Evolutionary conservation across 2,329 filamentous ascomycete species (phyloP).

Genomic region (Chaetomium strumarium): DNA sequence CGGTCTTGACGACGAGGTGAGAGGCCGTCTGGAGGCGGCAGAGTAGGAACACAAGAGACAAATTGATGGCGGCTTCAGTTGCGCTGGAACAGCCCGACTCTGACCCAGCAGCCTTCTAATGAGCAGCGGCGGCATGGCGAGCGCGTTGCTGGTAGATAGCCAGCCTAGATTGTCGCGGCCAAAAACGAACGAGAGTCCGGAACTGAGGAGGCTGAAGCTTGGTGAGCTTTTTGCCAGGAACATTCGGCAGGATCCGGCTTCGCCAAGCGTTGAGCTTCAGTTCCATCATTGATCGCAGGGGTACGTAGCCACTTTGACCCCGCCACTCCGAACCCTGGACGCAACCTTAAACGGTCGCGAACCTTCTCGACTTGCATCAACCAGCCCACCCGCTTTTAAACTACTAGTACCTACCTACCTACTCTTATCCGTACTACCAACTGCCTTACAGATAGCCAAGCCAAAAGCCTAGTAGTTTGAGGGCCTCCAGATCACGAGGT

Average conservation of each 20-base stretch:
- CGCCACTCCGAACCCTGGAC: not conserved
- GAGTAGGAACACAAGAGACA: constrained; percentile 31
- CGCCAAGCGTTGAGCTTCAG: not conserved
- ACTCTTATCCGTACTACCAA: no score
- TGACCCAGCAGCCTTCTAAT: constrained; percentile 24
- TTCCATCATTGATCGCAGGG: constrained; percentile 2
- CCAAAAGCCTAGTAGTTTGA: not conserved
- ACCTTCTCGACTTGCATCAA: not conserved
- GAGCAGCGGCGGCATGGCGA: constrained; percentile 29
- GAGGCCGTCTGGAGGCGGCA: constrained; percentile 12
- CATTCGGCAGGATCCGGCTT: constrained; percentile 14
- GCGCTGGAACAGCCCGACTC: constrained; percentile 10
- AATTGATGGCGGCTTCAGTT: constrained; percentile 17
- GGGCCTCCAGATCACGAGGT: not conserved
- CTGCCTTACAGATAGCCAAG: no score
- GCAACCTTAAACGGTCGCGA: not conserved
- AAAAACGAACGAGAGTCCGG: not conserved
- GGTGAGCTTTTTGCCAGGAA: constrained; percentile 12
- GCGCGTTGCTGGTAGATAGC: constrained; percentile 1
- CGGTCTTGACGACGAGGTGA: not conserved
- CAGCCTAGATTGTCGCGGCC: constrained; percentile 1
- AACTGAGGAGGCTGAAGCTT: not conserved
- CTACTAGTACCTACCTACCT: no score
- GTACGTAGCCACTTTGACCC: constrained; percentile 2
- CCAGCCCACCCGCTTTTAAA: not conserved